Percentiles rank a stretch among this genome's conserved stretches.
phyloP scores from a whole-genome alignment of 2,329 filamentous ascomycete species.

The Colletotrichum sidae region DNA sequence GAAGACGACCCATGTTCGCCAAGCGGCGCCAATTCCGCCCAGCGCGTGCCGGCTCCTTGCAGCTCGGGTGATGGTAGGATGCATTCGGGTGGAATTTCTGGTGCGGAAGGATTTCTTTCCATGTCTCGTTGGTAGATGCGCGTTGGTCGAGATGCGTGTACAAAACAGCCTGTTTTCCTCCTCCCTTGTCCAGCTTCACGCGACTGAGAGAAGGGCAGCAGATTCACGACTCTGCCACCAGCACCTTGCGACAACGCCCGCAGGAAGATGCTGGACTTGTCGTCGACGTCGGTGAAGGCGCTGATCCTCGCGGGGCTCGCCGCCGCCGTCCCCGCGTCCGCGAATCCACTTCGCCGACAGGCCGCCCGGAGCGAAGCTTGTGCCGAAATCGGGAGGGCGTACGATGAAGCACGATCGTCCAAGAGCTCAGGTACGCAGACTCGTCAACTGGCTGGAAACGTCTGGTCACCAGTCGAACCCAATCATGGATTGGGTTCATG shows the following conservation, averaged over 20 bases:
- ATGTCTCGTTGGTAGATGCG: no score
- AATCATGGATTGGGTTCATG: no score
- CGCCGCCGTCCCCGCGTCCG: constrained; percentile 10
- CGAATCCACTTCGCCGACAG: constrained; percentile 7
- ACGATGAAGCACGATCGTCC: neutral
- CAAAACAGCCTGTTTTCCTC: neutral
- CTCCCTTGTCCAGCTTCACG: neutral
- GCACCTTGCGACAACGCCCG: neutral
- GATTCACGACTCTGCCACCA: neutral
- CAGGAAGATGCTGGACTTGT: constrained; percentile 6
- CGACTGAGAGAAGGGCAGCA: neutral
- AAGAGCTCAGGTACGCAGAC: constrained; percentile 1
- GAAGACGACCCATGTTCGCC: constrained; percentile 3
- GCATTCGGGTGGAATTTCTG: neutral
- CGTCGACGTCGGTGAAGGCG: neutral
- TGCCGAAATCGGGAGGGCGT: constrained; percentile 15
- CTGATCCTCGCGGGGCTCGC: neutral
- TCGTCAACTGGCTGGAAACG: neutral
- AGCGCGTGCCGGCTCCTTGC: neutral
- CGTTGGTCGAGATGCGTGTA: neutral
- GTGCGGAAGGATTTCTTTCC: neutral
- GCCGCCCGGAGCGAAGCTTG: neutral
- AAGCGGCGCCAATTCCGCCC: constrained; percentile 8
- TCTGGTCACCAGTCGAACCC: no score
- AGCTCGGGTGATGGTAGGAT: constrained; percentile 2